A percentile compares a stretch with the other conserved stretches of the same genome.
Conservation (phyloP, 371 early-diverging fungal genomes). For the Catenaria anguillulae region DNA sequence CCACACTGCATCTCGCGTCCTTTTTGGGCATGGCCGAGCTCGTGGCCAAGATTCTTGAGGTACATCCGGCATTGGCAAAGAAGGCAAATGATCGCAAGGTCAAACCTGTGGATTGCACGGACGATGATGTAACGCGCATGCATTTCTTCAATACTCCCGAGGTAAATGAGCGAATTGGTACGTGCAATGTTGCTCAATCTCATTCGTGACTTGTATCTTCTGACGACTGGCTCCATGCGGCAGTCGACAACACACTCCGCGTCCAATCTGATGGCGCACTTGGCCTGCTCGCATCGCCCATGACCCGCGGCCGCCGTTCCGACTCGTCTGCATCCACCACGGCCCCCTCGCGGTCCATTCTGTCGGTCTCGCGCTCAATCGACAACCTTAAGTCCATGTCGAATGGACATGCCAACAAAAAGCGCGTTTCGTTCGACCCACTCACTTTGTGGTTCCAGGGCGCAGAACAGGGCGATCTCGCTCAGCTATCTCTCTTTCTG, state of each 20-base stretch:
- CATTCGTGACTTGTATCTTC: too few relatives aligned
- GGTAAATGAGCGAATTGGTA: too few relatives aligned
- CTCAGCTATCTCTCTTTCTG: constrained; percentile 12
- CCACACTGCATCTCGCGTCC: constrained; percentile 50
- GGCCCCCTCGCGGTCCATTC: too few relatives aligned
- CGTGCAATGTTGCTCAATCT: too few relatives aligned
- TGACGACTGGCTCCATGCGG: too few relatives aligned
- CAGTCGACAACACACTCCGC: not conserved
- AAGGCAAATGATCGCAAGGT: constrained; percentile 41
- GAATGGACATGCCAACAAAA: constrained; percentile 5
- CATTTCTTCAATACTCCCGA: constrained; percentile 22
- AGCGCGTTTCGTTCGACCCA: constrained; percentile 22
- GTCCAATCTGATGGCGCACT: not conserved
- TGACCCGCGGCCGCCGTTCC: constrained; percentile 15
- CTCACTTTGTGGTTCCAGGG: constrained; percentile 19
- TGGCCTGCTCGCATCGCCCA: constrained; percentile 5
- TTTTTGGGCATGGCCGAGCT: constrained; percentile 48
- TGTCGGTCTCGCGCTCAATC: constrained; percentile 6
- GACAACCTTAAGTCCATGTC: constrained; percentile 4
- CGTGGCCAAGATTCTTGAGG: constrained; percentile 38
- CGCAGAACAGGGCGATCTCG: constrained; percentile 21
- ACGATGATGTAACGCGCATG: constrained; percentile 36
- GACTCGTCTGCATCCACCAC: constrained; percentile 19
- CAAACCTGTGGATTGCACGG: constrained; percentile 48
- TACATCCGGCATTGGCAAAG: constrained; percentile 34